A percentile compares a stretch with the other conserved stretches of the same genome.
These are phyloP conservation scores for Aspergillus sp. DNA, from an alignment of 2,329 filamentous ascomycete genomes.

Conservation along the genomic window DNA sequence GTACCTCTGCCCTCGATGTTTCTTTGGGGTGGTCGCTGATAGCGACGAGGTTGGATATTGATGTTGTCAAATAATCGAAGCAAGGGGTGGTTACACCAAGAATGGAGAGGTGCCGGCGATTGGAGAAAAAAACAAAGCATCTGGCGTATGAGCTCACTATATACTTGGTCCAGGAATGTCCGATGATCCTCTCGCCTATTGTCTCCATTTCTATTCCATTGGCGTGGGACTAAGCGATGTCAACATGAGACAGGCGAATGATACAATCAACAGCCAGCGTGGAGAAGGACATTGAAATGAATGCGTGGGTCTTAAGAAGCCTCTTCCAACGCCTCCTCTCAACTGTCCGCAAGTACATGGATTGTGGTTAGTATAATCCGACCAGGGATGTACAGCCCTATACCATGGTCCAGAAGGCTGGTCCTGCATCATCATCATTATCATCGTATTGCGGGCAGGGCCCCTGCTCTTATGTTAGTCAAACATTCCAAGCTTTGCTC, in stretches of 20 bases:
- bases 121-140: not conserved
- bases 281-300: not conserved
- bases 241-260: constrained; percentile 1
- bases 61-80: not conserved
- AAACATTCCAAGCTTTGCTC: not conserved
- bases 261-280: not conserved
- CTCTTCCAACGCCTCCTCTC: too few species aligned
- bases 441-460: not conserved
- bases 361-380: not conserved
- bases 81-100: not conserved
- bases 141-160: not conserved
- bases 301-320: not conserved
- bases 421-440: not conserved
- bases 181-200: not conserved
- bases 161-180: not conserved
- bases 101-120: too few species aligned
- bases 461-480: not conserved
- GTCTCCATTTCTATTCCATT: not conserved
- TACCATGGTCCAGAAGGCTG: not conserved
- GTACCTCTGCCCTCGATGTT: not conserved
- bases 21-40: not conserved
- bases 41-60: not conserved
- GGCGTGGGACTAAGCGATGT: not conserved
- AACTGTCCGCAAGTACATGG: not conserved
- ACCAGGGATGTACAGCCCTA: not conserved